A percentile compares a stretch with the other conserved stretches of the same genome.
These are phyloP conservation scores for Rhexocercosporidium sp. DNA, from an alignment of 2,329 filamentous ascomycete species.

Conservation along the genomic window DNA sequence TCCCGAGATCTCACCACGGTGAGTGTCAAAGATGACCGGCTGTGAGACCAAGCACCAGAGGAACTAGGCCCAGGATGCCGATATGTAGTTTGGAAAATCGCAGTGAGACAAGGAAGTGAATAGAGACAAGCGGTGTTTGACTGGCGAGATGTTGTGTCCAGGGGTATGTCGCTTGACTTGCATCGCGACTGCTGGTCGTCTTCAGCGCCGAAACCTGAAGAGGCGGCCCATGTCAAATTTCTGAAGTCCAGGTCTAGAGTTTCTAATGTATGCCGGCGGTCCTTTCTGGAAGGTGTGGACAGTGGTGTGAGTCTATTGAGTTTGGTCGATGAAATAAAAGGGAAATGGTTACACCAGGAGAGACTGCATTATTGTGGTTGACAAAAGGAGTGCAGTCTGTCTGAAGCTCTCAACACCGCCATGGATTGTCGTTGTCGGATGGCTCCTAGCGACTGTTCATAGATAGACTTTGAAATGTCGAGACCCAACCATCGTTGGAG, in stretches of 20 bases:
- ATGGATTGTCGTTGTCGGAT: not conserved
- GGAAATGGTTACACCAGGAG: conserved; percentile 2
- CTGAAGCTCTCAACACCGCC: not conserved
- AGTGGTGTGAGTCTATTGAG: not conserved
- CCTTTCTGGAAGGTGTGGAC: not conserved
- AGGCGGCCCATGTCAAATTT: not conserved
- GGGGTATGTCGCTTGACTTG: not conserved
- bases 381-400: not conserved
- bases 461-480: conserved; percentile 71
- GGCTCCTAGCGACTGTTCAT: conserved; percentile 55
- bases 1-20: not conserved
- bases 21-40: not conserved
- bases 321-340: not conserved
- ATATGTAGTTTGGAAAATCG: not conserved
- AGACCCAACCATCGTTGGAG: conserved; percentile 61
- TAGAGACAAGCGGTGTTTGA: not conserved
- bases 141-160: not conserved
- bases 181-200: not conserved
- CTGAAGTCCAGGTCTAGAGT: not conserved
- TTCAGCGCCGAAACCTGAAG: not conserved
- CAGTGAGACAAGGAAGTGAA: not conserved
- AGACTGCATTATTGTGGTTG: not conserved
- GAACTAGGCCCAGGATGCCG: not conserved
- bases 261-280: not conserved
- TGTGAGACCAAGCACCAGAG: not conserved